Evolutionary conservation across 2,329 filamentous ascomycete genomes (phyloP).

Genomic region (Escovopsis sp.): DNA sequence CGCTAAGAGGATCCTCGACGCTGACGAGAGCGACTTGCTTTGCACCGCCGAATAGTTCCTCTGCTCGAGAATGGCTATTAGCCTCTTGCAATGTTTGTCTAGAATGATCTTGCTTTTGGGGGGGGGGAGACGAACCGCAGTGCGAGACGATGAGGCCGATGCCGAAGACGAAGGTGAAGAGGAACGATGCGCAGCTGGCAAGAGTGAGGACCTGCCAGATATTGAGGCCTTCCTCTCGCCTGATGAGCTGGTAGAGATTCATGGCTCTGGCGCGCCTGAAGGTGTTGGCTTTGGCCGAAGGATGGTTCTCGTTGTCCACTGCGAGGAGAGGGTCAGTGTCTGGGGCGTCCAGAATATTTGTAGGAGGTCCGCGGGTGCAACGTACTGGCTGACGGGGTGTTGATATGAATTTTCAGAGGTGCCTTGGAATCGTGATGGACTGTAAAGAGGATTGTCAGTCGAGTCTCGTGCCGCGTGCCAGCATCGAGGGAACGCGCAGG

Average conservation of each 20-base stretch:
- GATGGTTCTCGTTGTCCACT: background rate
- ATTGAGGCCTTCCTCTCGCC: background rate
- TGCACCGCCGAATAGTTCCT: slow-evolving; percentile 1
- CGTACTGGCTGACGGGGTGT: background rate
- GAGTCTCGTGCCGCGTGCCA: too few species aligned
- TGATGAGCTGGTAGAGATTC: background rate
- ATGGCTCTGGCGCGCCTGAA: too few species aligned
- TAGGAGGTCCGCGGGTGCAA: too few species aligned
- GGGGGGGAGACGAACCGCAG: slow-evolving; percentile 11
- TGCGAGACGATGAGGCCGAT: slow-evolving; percentile 14
- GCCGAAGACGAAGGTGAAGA: slow-evolving; percentile 14
- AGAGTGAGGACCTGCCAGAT: slow-evolving; percentile 7
- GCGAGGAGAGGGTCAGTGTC: too few species aligned
- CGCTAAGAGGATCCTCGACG: slow-evolving; percentile 2
- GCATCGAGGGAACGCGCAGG: too few species aligned
- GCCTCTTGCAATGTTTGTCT: background rate
- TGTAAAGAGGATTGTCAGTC: too few species aligned
- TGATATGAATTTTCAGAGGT: background rate
- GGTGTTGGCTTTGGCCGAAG: background rate
- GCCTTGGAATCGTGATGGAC: background rate
- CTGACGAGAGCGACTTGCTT: background rate
- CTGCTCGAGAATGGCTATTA: background rate
- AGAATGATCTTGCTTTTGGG: background rate
- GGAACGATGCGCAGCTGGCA: slow-evolving; percentile 4
- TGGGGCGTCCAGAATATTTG: too few species aligned